Base-by-base conservation (phyloP, 495 filamentous ascomycete species). In the Penicillium egyptiacum region DNA sequence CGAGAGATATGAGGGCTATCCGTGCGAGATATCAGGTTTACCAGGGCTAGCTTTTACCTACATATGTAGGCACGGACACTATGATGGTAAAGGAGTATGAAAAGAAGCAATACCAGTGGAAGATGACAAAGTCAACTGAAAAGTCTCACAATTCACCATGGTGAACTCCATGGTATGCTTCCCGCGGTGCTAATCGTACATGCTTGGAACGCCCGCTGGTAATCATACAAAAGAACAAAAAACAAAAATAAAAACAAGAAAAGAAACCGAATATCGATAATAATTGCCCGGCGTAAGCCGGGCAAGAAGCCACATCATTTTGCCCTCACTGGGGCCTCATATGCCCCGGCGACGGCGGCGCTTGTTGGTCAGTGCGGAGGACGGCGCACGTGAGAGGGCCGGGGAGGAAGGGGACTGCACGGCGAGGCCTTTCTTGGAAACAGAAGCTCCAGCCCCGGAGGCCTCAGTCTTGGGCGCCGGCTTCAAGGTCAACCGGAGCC, bases 401-500 rank as follows among this genome's bases (percentile, higher is more conserved):
- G 41, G 31, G 12, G 49, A 35, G 26, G 40, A 45, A 25, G 41
- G 40, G 26, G 51, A 37, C 26, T 45, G 51, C 51, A 25, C 28
- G 26, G 41, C 40, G 19, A 41, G 41, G 28, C 28, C 51, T 19
- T 53, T 28, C 14, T 28, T n/a, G 37, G 50, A 25, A 14, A 10
- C 22, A 6, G 52, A 37, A 17, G 40, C 26, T 12, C 28, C 4
- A 45, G 10, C 19, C 19, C 41, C 51, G 12, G 40, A 25, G 8
- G 41, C 26, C 49, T 59, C 48, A 43, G 33, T 26, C 50, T 53
- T 31, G 35, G 30, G 28, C 19, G n/a, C 50, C 22, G 60, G 60
- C 51, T 62, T 62, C 46, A 62, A 28, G 17, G 60, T 62, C 25
- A 62, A 25, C 17, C 56, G 50, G 6, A 62, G 51, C 30, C 60